phyloP scores from a whole-genome alignment of 768 basidiomycete genomes.

The Scleroderma citrinum region DNA sequence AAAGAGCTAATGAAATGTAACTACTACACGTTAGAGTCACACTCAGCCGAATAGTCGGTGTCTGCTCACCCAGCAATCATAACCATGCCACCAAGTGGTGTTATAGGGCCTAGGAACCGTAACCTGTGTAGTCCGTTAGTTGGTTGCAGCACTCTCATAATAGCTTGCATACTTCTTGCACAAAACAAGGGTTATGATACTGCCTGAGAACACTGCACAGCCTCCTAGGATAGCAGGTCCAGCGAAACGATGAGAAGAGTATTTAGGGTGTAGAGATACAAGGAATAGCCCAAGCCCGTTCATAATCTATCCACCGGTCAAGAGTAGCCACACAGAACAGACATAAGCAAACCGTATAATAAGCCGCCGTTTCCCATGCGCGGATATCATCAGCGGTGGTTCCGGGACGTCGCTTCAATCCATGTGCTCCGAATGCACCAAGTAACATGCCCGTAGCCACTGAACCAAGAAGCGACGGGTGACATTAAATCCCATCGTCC shows the following conservation, averaged over 20 bases:
- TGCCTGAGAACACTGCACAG: conserved; percentile 54
- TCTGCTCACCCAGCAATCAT: conserved; percentile 63
- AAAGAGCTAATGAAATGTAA: conserved; percentile 49
- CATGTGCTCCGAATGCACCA: conserved; percentile 69
- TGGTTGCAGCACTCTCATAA: neutral
- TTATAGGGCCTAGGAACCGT: conserved; percentile 55
- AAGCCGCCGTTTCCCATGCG: conserved; percentile 58
- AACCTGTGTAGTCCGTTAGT: conserved; percentile 26
- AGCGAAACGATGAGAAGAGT: conserved; percentile 54
- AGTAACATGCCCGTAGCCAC: conserved; percentile 47
- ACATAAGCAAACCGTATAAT: conserved; percentile 49
- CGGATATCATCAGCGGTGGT: conserved; percentile 47
- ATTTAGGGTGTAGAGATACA: conserved; percentile 57
- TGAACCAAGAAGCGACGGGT: conserved; percentile 7
- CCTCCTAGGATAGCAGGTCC: conserved; percentile 62
- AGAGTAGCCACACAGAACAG: conserved; percentile 7
- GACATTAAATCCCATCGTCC: neutral
- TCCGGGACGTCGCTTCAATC: conserved; percentile 40
- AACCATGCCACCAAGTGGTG: conserved; percentile 56
- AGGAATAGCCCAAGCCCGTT: conserved; percentile 64
- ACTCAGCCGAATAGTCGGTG: neutral
- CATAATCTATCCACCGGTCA: conserved; percentile 41
- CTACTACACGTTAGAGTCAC: conserved; percentile 27
- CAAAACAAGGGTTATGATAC: conserved; percentile 52
- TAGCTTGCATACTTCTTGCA: conserved; percentile 33